Base-by-base conservation (phyloP, 192 early-diverging fungal species). In the Rhizophagus clarus region DNA sequence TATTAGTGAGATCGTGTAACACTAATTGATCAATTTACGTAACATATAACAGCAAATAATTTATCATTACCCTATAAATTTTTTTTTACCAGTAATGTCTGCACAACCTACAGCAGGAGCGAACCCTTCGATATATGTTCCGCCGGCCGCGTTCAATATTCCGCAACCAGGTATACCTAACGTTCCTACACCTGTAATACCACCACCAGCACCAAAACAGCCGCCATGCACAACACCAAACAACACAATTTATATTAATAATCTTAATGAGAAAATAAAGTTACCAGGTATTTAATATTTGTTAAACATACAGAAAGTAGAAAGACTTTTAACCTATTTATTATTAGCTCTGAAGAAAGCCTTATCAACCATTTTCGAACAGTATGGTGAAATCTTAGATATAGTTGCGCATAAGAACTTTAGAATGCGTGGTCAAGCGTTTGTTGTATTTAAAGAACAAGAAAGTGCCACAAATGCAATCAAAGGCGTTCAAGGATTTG, bases 391-490 rank as follows among this genome's bases (percentile, higher is more conserved):
- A 49, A 88, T 99, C 14, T 73, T 96, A 1, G 93, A 98, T 66
- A 90, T 98, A 14, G 86, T 91, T 20, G 92, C 92, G 11, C 95
- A 95, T 74, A 80, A 83, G 77, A 93, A 94, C 85, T 88, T 98
- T 75, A 87, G 90, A 72, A 92, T 95, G 89, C 90, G 95, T 75
- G 98, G 98, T 22, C 98, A 99, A 82, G 98, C 97, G 1, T 99
- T 97, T 86, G 88, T 99, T 1, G 91, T 91, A 0, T 98, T 95
- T 83, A 88, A 91, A 76, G 83, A 91, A 29, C 77, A 84, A 37
- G 96, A 96, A 64, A 79, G 86, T 47, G 96, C 97, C 2, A 81
- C 84, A 31, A 92, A 89, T 63, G 96, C 98, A 3, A 82, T 96
- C 71, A 86, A 90, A 79, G 95, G 95, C 81, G 88, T 96, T 7